Evolutionary conservation across 179 eudicot species (phyloP), one percentile per base, ranked within the genome.

Genomic region (Spergularia azorica): DNA sequence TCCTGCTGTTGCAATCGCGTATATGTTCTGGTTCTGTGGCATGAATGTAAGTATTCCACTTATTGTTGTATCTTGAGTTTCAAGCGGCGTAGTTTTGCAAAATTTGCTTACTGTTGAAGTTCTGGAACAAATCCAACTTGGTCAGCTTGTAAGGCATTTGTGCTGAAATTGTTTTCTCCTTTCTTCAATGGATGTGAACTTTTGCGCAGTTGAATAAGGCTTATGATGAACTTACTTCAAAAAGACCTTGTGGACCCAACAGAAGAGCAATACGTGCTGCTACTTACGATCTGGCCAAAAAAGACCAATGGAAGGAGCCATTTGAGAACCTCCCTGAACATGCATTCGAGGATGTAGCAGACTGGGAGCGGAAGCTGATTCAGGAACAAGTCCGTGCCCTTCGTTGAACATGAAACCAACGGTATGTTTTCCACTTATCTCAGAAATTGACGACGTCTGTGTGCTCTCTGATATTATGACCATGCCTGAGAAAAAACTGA

Each of bases 171-270:
- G 8, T 36, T 14, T 39, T 26, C 32, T 26, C 32, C 20, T 18
- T 52, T 52, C n/a, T 64, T 58, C 60, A 10, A 43, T 76, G 77
- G 54, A 43, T 43, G 48, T 43, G 5, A 43, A 26, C 38, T 76
- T 3, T 74, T 69, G 62, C 71, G 61, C 91, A 94, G 98, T 87
- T 94, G 60, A 82, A 87, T 15, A 76, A 77, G 63, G 94, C 96
- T 41, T 94, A 94, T 72, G 83, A 87, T 46, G 68, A 66, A 6
- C 91, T 94, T 13, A 90, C 94, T 51, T 83, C 88, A 64, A 89
- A 85, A 83, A 88, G 98, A 77, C 97, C 97, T 17, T 94, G 98
- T 75, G 97, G 98, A 9, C 98, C 98, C 18, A 94, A 87, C 84
- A 92, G 80, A 83, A 83, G 69, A 55, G 96, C 97, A 26, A 90